Evolutionary conservation across 2,329 filamentous ascomycete genomes (phyloP), one percentile per base, ranked within the genome.

Genomic region (Sordariomycetes sp.): DNA sequence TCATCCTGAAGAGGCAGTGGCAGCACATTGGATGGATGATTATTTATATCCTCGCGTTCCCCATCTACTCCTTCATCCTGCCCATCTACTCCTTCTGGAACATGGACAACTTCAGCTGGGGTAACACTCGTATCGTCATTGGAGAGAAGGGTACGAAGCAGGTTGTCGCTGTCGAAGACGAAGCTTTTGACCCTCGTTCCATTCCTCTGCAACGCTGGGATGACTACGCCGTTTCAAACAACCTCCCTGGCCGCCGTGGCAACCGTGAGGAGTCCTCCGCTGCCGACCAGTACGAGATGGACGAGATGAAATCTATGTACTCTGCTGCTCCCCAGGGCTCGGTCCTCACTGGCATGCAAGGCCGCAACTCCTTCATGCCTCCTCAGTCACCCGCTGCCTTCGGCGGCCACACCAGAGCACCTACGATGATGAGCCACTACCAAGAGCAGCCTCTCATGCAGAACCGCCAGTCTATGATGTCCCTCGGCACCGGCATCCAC

Each of bases 81-180:
- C 92, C 92, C 1, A 65, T 98, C 42, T 98, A 96, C 66, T 94
- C 90, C 1, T 98, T 98, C 80, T 98, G 92, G 92, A 94, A 95
- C 62, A 88, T 95, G 59, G 92, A 98, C 61, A 90, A 98, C 63
- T 98, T 98, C 70, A 81, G 81, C 3, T 98, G 92, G 92, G 92
- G 92, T 71, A 96, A 92, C 64, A 98, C 92, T 2, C 87, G 92
- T 74, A 79, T 98, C 44, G 92, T 98, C 46, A 84, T 96, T 45
- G 90, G 87, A 39, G 92, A 98, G 58, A 86, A 90, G 58, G 90
- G 88, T 42, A 75, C 75, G 54, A 94, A 94, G 65, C 79, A 94
- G 53, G 68, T 95, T n/a, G 72, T 98, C 34, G 87, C 87, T 1
- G 77, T 88, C 3, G 83, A 90, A 18, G 79, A 83, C 39, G 86